Percentiles rank a stretch among this genome's conserved stretches.
Conservation (phyloP, 768 basidiomycete genomes). For the Chalciporus sphaerocephalus region DNA sequence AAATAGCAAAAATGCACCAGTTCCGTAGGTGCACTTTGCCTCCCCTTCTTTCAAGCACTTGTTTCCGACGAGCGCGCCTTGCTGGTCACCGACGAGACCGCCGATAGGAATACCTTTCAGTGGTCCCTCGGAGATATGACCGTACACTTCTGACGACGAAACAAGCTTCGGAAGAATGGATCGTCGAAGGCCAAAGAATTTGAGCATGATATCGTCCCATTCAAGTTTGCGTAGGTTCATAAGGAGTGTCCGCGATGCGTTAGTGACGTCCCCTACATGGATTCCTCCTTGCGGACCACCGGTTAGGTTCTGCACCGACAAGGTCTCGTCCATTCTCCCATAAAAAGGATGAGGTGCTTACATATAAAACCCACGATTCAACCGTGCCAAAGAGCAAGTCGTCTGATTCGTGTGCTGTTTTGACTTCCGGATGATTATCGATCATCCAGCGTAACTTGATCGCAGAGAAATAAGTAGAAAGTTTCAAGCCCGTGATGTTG, state of each 20-base stretch:
- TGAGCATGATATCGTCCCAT: constrained; percentile 80
- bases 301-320: constrained; percentile 61
- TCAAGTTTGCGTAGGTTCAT: constrained; percentile 75
- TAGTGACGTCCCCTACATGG: constrained; percentile 90
- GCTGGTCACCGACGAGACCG: constrained; percentile 97
- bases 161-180: constrained; percentile 84
- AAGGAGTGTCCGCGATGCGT: constrained; percentile 93
- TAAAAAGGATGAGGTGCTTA: constrained; percentile 32
- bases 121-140: constrained; percentile 61
- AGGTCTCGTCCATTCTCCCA: not conserved
- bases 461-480: constrained; percentile 97
- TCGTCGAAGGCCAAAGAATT: constrained; percentile 78
- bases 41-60: constrained; percentile 89
- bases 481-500: constrained; percentile 80
- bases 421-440: constrained; percentile 74
- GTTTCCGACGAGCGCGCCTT: constrained; percentile 93
- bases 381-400: constrained; percentile 90
- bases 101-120: constrained; percentile 79
- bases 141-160: constrained; percentile 91
- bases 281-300: constrained; percentile 67
- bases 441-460: constrained; percentile 98
- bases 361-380: constrained; percentile 94
- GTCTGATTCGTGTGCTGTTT: constrained; percentile 73
- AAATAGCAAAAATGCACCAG: constrained; percentile 94
- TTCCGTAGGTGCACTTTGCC: constrained; percentile 98